Evolutionary conservation across 208 protist genomes (phyloP).

Genomic region (Leishmania tarentolae): DNA sequence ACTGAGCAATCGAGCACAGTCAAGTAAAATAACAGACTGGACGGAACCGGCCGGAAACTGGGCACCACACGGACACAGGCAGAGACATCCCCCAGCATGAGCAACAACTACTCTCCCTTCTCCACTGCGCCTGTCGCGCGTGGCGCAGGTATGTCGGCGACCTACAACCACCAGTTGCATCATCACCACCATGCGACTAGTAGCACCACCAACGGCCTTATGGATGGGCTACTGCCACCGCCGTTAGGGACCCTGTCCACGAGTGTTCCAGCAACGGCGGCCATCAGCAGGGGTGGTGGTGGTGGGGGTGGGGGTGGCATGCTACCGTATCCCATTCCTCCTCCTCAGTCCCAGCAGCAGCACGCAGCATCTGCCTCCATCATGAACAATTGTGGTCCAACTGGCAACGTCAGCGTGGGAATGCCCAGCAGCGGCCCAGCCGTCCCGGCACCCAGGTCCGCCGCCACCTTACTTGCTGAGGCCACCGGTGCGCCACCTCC

Average conservation of each 20-base stretch:
- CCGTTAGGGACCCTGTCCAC: conserved; percentile 9
- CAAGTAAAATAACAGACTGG: background rate
- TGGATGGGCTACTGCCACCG: conserved; percentile 2
- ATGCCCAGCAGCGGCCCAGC: conserved; percentile 15
- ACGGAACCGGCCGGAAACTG: background rate
- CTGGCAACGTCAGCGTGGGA: background rate
- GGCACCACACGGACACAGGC: background rate
- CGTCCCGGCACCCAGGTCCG: conserved; percentile 27
- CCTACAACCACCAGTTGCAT: conserved; percentile 1
- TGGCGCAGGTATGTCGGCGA: background rate
- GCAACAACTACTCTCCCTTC: conserved; percentile 27
- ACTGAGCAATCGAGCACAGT: background rate
- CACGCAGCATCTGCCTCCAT: background rate
- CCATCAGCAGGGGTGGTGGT: background rate
- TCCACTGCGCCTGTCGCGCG: conserved; percentile 23
- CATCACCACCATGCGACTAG: conserved; percentile 7
- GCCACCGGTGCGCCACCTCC: conserved; percentile 23
- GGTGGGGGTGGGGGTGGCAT: conserved; percentile 2
- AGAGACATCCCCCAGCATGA: conserved; percentile 13
- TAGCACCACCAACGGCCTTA: conserved; percentile 14
- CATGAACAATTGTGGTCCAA: background rate
- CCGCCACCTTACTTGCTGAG: conserved; percentile 26
- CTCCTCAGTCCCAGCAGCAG: conserved; percentile 21
- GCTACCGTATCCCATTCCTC: conserved; percentile 17
- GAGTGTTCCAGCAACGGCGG: background rate